Conservation (phyloP, 2,329 filamentous ascomycete genomes). For the Aspergillus ruber region DNA sequence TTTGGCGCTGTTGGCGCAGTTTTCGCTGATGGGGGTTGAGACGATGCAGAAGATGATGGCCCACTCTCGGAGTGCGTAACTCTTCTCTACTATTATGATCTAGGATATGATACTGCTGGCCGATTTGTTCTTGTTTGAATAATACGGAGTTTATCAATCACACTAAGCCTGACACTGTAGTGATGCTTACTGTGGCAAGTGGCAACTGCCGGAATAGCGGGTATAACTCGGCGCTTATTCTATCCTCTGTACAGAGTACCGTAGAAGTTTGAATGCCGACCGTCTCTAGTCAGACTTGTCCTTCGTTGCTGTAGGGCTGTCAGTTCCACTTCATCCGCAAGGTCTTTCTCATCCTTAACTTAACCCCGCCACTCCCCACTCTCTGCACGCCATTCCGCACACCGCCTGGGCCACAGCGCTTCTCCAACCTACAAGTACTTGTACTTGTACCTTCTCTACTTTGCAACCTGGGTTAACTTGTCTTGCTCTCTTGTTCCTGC, state of each 20-base stretch:
- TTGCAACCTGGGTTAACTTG: no score
- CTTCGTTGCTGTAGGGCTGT: no score
- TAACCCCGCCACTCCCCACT: not conserved
- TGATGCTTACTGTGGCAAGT: no score
- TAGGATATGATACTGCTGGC: not conserved
- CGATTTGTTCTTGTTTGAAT: not conserved
- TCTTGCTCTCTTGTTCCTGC: not conserved
- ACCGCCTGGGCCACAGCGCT: not conserved
- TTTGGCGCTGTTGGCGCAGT: constrained; percentile 48
- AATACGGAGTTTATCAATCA: no score
- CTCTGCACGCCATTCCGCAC: constrained; percentile 8
- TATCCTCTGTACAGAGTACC: no score
- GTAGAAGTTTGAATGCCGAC: no score
- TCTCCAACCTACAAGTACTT: constrained; percentile 12
- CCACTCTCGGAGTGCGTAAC: constrained; percentile 1
- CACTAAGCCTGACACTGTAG: no score
- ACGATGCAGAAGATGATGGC: constrained; percentile 11
- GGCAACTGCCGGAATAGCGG: no score
- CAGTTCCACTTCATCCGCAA: no score
- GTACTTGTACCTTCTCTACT: not conserved
- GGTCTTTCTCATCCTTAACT: not conserved
- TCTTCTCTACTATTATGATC: no score
- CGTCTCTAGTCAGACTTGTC: no score
- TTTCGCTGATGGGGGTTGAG: constrained; percentile 43
- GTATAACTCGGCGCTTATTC: no score